Base-by-base conservation (phyloP, 306 rosid genomes). In the Gastrolobium villosum region DNA sequence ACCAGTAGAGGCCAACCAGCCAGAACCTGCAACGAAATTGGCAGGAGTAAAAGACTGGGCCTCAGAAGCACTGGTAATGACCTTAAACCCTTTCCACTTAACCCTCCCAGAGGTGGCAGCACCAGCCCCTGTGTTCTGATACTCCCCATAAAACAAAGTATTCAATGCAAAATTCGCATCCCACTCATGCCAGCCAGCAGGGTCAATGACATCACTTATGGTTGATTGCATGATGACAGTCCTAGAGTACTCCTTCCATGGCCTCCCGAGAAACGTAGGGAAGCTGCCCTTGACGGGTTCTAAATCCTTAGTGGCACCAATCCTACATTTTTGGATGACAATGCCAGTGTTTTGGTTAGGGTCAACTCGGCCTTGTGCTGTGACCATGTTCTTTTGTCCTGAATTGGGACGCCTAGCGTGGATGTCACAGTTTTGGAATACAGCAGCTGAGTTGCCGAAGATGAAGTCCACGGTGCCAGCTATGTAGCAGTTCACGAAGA, bases 281-380 rank as follows among this genome's bases (percentile, higher is more conserved):
- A 90, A 90, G 77, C 54, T 76, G 3, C 68, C 20, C 34, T 67
- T 39, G 1, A 84, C 84, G 0, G 84, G 2, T 9, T 2, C 6
- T 45, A 92, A 50, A 39, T 92, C 96, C 2, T 77, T 53, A 2
- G 96, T 92, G 64, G 97, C 86, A 0, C 90, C 93, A 5, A 92
- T 87, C 10, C 93, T 78, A 6, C 84, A 55, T 9, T 89, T 89
- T 5, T 92, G 97, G 70, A 92, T 90, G 0, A 92, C 90, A n/a
- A 92, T 92, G 7, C 96, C 97, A 0, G 97, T 92, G 90, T 89
- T 90, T 13, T 92, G 97, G 76, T 90, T 89, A 0, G 96, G 94
- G 79, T 93, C 97, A 0, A 71, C 30, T 2, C 96, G 83, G 3
- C 97, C 97, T 10, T 93, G 97, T 3, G 96, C 97, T 0, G 97